Evolutionary conservation across 192 early-diverging fungal genomes (phyloP).

Genomic region (Geranomyces michiganensis): DNA sequence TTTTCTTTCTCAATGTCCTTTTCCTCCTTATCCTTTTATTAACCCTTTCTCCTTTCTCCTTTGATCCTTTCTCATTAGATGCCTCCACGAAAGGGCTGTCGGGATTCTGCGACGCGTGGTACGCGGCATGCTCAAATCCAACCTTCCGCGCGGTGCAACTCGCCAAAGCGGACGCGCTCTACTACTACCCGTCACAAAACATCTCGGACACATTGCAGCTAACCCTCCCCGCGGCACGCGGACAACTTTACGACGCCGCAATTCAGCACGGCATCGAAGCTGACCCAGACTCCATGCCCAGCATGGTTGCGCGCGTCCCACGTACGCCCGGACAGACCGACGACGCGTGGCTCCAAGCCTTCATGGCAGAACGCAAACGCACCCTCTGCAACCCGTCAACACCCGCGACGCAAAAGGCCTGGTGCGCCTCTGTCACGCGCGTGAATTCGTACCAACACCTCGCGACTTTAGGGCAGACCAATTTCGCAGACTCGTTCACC

Average conservation of each 20-base stretch:
- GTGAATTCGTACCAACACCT: conserved; percentile 51
- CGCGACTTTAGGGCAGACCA: conserved; percentile 30
- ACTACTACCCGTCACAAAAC: conserved; percentile 43
- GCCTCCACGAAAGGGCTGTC: conserved; percentile 43
- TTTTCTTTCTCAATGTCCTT: too few relatives aligned
- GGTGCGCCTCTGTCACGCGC: conserved; percentile 48
- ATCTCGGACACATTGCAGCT: conserved; percentile 40
- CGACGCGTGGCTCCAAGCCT: conserved; percentile 35
- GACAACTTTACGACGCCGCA: conserved; percentile 53
- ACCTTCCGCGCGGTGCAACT: conserved; percentile 49
- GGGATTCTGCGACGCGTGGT: conserved; percentile 53
- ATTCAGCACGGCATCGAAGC: conserved; percentile 43
- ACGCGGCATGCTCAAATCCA: conserved; percentile 33
- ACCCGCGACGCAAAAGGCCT: conserved; percentile 37
- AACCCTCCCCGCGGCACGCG: conserved; percentile 40
- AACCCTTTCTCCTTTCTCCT: too few relatives aligned
- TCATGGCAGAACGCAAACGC: conserved; percentile 43
- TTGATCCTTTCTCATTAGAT: background rate
- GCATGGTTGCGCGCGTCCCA: conserved; percentile 31
- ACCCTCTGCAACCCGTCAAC: conserved; percentile 47
- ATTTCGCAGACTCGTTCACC: conserved; percentile 36
- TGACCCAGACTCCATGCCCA: conserved; percentile 42
- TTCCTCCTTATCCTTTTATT: too few relatives aligned
- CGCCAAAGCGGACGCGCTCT: conserved; percentile 39
- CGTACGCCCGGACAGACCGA: conserved; percentile 33